Percentiles rank a stretch among this genome's conserved stretches.
Evolutionary conservation across 495 filamentous ascomycete species (phyloP).

Genomic region (Neurospora hispaniola): DNA sequence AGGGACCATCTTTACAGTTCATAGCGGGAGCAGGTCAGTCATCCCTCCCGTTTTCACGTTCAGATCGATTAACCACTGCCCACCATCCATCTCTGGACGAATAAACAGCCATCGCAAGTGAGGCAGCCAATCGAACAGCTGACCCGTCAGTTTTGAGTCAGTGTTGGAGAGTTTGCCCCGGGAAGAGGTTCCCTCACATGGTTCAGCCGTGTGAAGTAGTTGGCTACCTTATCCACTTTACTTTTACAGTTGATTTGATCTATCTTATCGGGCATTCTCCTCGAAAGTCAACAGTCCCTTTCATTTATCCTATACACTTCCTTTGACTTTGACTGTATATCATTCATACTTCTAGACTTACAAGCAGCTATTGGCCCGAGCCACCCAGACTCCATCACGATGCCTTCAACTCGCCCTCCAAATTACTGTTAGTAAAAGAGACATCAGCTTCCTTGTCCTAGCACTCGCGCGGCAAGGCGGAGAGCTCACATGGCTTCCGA

Average conservation of each 20-base stretch:
- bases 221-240: not conserved
- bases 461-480: conserved; percentile 7
- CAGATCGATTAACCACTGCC: not conserved
- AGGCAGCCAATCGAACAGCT: not conserved
- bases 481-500: conserved; percentile 1
- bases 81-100: not conserved
- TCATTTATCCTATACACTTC: not conserved
- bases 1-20: not conserved
- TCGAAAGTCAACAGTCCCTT: not conserved
- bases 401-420: conserved; percentile 31
- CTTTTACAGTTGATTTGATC: not conserved
- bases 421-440: conserved; percentile 41
- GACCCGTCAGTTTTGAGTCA: not conserved
- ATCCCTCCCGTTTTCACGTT: not conserved
- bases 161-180: not conserved
- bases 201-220: not conserved
- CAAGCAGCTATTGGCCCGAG: not conserved
- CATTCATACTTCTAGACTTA: not conserved
- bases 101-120: not conserved
- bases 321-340: not conserved
- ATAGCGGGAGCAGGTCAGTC: not conserved
- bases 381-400: conserved; percentile 13
- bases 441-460: not conserved
- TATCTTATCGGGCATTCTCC: not conserved
- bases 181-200: not conserved